These are phyloP conservation scores for Dysphania ambrosioides DNA, from an alignment of 148 eudicot genomes.

Conservation along the genomic window DNA sequence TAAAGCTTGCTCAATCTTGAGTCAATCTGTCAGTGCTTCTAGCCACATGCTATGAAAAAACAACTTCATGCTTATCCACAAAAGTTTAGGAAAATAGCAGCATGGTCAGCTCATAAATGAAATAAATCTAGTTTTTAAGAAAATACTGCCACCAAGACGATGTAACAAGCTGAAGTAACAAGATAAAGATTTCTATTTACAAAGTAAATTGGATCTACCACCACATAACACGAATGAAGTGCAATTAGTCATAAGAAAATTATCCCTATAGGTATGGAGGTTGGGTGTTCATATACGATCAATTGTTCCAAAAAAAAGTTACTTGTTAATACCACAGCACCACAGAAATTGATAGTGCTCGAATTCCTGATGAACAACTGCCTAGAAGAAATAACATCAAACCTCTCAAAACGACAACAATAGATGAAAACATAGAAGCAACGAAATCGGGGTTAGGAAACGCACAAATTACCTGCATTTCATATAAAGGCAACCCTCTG, in stretches of 20 bases:
- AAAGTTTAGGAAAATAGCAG: background rate
- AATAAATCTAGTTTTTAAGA: background rate
- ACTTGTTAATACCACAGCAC: background rate
- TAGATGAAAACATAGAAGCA: background rate
- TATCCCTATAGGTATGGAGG: background rate
- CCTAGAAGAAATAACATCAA: background rate
- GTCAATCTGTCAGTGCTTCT: background rate
- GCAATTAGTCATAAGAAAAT: background rate
- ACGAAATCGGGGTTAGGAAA: background rate
- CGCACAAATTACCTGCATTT: slow-evolving; percentile 51
- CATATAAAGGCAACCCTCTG: slow-evolving; percentile 55
- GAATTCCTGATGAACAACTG: background rate
- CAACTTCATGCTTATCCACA: background rate
- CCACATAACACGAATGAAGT: background rate
- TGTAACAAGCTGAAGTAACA: background rate
- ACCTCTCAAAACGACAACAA: background rate
- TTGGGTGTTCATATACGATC: background rate
- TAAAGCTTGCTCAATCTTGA: slow-evolving; percentile 4
- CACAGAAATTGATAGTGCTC: background rate
- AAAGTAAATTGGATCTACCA: background rate
- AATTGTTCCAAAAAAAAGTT: background rate
- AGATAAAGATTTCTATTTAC: background rate
- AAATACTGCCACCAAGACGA: background rate
- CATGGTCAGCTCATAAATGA: background rate
- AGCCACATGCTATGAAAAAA: background rate